A percentile compares a stretch with the other conserved stretches of the same genome.
These are phyloP conservation scores for Botrytis cinerea DNA, from an alignment of 2,329 filamentous ascomycete species.

Conservation along the genomic window DNA sequence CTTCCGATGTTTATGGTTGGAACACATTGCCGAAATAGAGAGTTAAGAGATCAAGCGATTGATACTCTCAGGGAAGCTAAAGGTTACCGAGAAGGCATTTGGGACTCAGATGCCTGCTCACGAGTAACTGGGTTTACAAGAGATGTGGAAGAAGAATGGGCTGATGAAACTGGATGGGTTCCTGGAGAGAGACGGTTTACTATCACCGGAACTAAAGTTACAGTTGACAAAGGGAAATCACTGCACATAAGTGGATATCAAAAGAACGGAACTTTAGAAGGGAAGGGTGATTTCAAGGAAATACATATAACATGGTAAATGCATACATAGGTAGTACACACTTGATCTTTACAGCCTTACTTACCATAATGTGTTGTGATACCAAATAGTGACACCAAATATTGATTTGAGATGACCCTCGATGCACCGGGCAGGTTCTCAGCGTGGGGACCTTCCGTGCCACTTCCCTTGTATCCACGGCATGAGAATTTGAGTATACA, in stretches of 20 bases:
- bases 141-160: conserved; percentile 28
- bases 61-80: conserved; percentile 12
- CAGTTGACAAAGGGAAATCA: background rate
- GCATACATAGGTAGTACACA: background rate
- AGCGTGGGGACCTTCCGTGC: background rate
- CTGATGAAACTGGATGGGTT: conserved; percentile 21
- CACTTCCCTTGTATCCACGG: background rate
- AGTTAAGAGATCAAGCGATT: conserved; percentile 24
- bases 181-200: conserved; percentile 19
- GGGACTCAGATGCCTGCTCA: conserved; percentile 24
- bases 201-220: conserved; percentile 11
- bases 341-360: background rate
- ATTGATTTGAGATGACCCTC: background rate
- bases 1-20: conserved; percentile 24
- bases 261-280: conserved; percentile 19
- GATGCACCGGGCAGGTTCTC: background rate
- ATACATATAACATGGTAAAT: conserved; percentile 7
- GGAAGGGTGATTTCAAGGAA: conserved; percentile 13
- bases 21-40: conserved; percentile 25
- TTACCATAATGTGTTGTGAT: background rate
- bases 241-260: conserved; percentile 20
- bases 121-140: conserved; percentile 13
- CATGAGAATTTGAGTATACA: background rate
- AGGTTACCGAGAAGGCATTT: conserved; percentile 30
- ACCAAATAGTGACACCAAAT: background rate